phyloP scores from a whole-genome alignment of 305 asterid species.

The Fraxinus angustifolia region DNA sequence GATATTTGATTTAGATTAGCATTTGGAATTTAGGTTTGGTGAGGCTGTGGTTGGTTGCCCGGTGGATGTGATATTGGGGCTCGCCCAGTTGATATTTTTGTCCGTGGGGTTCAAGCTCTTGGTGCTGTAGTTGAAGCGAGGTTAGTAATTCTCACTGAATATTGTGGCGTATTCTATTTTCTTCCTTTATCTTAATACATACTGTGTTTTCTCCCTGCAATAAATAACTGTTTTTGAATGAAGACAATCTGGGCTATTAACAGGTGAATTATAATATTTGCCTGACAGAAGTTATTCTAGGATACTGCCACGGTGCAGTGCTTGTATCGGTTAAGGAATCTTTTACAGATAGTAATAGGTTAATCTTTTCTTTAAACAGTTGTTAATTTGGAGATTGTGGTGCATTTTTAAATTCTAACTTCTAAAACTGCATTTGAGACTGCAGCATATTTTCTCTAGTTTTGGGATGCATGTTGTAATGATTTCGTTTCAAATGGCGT shows the following conservation, averaged over 20 bases:
- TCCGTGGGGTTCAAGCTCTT: constrained; percentile 38
- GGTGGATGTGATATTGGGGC: constrained; percentile 49
- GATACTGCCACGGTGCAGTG: background rate
- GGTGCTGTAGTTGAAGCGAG: constrained; percentile 45
- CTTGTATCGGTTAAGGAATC: background rate
- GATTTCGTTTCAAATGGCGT: background rate
- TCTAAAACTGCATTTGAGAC: background rate
- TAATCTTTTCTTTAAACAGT: background rate
- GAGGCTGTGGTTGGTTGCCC: constrained; percentile 35
- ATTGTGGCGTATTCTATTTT: background rate
- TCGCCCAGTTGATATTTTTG: constrained; percentile 37
- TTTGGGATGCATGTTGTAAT: background rate
- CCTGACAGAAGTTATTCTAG: background rate
- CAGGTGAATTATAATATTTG: background rate
- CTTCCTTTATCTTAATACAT: background rate
- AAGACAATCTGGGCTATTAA: background rate
- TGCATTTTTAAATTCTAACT: background rate
- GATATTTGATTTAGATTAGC: background rate
- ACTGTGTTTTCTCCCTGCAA: background rate
- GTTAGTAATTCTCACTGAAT: constrained; percentile 16
- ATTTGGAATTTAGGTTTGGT: constrained; percentile 27
- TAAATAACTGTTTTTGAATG: background rate
- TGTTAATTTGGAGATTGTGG: background rate
- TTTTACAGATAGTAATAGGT: background rate
- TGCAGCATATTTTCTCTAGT: background rate